Evolutionary conservation across 768 basidiomycete species (phyloP), one percentile per base, ranked within the genome.

Genomic region (Sporobolomyces pararoseus): DNA sequence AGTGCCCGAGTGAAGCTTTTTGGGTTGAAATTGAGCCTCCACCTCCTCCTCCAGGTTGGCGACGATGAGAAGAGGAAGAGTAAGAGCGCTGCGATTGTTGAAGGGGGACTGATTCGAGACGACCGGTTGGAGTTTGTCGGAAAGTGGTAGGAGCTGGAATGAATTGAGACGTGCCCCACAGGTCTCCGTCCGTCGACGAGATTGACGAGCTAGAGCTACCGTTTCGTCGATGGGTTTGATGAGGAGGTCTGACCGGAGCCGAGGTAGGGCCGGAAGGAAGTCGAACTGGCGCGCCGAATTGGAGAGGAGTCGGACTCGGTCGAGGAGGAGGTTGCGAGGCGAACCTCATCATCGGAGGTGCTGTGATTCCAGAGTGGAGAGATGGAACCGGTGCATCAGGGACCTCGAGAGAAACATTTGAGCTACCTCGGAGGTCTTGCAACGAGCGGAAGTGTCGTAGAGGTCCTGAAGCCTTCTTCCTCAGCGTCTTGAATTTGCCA

Each of bases 401-500:
- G 4, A 66, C 55, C 35, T 55, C 53, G 46, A 37, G 52, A 17
- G 54, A 3, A 17, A 49, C 23, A 13, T 44, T 70, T 47, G 35
- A 54, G 19, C 47, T 29, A 4, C 59, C 58, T 13, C 69, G 58
- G 19, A 70, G 59, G 42, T 70, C 69, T 46, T 65, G 65, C 23
- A 71, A 53, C 37, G 70, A 71, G 35, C 65, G 65, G 60, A 71
- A 66, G 54, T 66, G 65, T 13, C 70, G 64, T 19, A 71, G 61
- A 7, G 54, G 52, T 1, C 70, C 70, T 1, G 59, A 62, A 2
- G 51, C 60, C 32, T 65, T 60, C 46, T 71, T 71, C 23, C 32
- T 32, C 25, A 50, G 6, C 47, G 53, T 55, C 39, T 44, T 62
- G 46, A 34, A 50, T 42, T 9, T 34, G 44, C 55, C 53, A 17